These are phyloP conservation scores for Saccharomycopsis sp. DNA, from an alignment of 805 yeast genomes.

Conservation along the genomic window DNA sequence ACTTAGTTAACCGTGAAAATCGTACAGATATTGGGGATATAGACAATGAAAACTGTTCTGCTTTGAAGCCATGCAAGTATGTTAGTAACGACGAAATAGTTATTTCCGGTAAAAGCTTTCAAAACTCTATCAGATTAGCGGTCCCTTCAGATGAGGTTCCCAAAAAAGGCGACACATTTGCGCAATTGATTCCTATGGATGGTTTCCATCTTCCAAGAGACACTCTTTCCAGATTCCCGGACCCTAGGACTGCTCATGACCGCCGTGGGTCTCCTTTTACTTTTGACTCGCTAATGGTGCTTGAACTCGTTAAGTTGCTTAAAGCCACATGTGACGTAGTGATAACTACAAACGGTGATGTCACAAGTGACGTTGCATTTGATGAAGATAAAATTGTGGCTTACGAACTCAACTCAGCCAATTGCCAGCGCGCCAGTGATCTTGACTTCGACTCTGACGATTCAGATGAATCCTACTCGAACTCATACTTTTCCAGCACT, in stretches of 20 bases:
- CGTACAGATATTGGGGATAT: not conserved
- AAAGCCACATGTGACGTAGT: constrained; percentile 24
- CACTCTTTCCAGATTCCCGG: constrained; percentile 40
- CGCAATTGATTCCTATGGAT: constrained; percentile 61
- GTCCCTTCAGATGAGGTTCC: constrained; percentile 3
- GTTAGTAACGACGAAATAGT: constrained; percentile 7
- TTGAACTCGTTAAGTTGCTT: constrained; percentile 29
- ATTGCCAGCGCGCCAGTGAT: too few species aligned
- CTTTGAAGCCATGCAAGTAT: not conserved
- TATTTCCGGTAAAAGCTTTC: constrained; percentile 24
- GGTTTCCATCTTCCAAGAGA: constrained; percentile 63
- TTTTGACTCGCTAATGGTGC: constrained; percentile 55
- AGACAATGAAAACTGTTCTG: not conserved
- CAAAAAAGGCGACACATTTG: constrained; percentile 25
- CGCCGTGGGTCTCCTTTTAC: constrained; percentile 85
- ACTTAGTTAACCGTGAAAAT: not conserved
- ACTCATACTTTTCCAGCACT: not conserved
- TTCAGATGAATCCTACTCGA: not conserved
- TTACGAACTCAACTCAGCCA: not conserved
- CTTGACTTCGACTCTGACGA: not conserved
- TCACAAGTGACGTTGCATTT: constrained; percentile 6
- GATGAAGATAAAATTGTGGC: constrained; percentile 9
- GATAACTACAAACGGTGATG: not conserved
- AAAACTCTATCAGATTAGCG: constrained; percentile 19
- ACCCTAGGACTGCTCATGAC: constrained; percentile 49